Conservation (phyloP, 1,284 basidiomycete genomes). For the Trametes hirsuta region DNA sequence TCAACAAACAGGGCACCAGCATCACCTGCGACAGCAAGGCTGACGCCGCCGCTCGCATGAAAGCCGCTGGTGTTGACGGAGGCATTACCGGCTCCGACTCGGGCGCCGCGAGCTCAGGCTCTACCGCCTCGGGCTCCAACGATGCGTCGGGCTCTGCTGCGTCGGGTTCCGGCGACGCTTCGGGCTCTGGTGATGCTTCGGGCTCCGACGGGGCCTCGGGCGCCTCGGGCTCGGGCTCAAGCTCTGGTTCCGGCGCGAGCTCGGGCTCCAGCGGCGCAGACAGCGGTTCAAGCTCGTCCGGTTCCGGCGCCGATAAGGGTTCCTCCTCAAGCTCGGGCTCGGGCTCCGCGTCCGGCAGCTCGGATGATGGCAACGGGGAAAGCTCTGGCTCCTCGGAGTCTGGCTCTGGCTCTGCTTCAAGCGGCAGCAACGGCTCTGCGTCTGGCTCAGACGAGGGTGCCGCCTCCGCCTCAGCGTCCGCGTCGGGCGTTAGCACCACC, state of each 20-base stretch:
- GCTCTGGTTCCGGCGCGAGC: too few relatives aligned
- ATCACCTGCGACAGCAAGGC: constrained; percentile 47
- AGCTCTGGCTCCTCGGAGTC: not conserved
- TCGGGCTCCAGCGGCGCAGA: too few relatives aligned
- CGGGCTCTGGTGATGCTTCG: not conserved
- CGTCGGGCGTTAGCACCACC: not conserved
- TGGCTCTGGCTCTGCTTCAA: not conserved
- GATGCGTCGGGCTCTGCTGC: not conserved
- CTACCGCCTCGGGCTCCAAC: not conserved
- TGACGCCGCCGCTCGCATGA: constrained; percentile 47
- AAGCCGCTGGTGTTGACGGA: constrained; percentile 49
- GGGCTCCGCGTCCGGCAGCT: too few relatives aligned
- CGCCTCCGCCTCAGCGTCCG: not conserved
- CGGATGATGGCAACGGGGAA: not conserved
- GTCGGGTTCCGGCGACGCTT: not conserved
- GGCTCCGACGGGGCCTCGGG: not conserved
- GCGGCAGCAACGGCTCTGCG: not conserved
- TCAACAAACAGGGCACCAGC: constrained; percentile 52
- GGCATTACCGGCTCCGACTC: constrained; percentile 41
- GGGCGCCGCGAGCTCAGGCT: not conserved
- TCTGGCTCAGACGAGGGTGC: not conserved
- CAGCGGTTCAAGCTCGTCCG: too few relatives aligned
- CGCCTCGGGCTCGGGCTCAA: not conserved
- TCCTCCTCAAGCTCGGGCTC: too few relatives aligned
- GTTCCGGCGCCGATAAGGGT: too few relatives aligned